Evolutionary conservation across 2,329 filamentous ascomycete species (phyloP), one percentile per base, ranked within the genome.

Genomic region (Stagonosporopsis tanaceti): DNA sequence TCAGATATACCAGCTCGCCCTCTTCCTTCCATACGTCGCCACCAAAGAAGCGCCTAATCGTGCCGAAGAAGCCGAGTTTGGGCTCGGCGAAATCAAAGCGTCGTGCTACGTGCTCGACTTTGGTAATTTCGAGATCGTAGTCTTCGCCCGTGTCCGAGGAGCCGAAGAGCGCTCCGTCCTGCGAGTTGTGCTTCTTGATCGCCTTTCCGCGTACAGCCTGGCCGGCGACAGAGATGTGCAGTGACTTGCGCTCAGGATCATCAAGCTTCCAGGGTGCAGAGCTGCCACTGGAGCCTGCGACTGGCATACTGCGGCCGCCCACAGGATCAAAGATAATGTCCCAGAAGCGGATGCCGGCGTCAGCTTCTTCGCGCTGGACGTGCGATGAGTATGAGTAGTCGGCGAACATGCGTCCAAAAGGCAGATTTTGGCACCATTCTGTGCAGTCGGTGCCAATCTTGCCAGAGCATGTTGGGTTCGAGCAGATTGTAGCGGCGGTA

Each of bases 301-400:
- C 8, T 14, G 57, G 57, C 1, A 57, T 50, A 34, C 53, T 57
- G 6, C 57, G 57, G 0, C 60, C 65, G 2, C 71, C 73, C 40
- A 76, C 67, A 2, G 68, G 62, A 44, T 75, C 73, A 24, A 75
- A 62, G 3, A 63, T 62, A 15, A 76, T 53, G 14, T 68, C 63
- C 72, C 72, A 76, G 51, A 66, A 66, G 34, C 65, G 50, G 11
- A 59, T 60, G 1, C 57, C 38, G 6, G 55, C 62, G 30, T 59
- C 62, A 3, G 50, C 30, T 4, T 66, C 46, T n/a, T 57, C 52
- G 12, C 62, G 47, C 12, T 54, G 47, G 24, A 54, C 34, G 17
- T 65, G 60, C 1, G 62, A 58, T 24, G 59, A 60, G 53, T 71
- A 73, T 3, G 72, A 53, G 46, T 69, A 75, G 52, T 71, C 63